Base-by-base conservation (phyloP, 371 early-diverging fungal species). In the Mortierella sp. region DNA sequence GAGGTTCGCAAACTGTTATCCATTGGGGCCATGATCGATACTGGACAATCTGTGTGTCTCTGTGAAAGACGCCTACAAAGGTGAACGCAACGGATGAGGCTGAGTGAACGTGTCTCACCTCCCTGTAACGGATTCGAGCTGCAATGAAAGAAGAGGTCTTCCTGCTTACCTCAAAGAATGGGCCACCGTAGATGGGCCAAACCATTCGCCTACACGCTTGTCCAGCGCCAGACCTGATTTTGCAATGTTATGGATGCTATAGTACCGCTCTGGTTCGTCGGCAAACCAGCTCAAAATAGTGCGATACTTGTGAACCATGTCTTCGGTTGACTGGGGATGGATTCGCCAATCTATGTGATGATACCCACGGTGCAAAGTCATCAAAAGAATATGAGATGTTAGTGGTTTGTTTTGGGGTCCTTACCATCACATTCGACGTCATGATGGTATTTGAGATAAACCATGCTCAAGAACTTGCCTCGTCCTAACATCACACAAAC, bases 181-280 rank as follows among this genome's bases (percentile, higher is more conserved):
- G 8, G 96, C 92, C 19, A 95, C 94, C 0, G 95, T 96, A 18
- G 87, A 85, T 1, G 98, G 98, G 0, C 96, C 96, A 85, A 96
- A 97, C 98, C 98, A 98, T 73, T 96, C 91, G 38, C 98, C 97
- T 54, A 96, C 89, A 42, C 90, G 85, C 65, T 95, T 96, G 34
- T 92, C 95, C 23, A 89, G 85, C 55, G 91, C 89, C 54, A 84
- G 81, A 1, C 97, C 98, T 16, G 89, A 64, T 24, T 89, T 74
- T 0, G 95, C 94, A 62, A 98, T 92, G 14, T 89, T 81, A 62
- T 98, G 97, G 31, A 98, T 93, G 10, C 96, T 95, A 66, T 94
- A 96, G 0, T 90, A 87, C n/a, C 90, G 90, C 43, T 87, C 78
- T 24, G 88, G 86, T 1, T 91, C 91, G 79, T 96, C 96, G 46